phyloP scores from a whole-genome alignment of 805 yeast species.

The Jamesozyma piceae region DNA sequence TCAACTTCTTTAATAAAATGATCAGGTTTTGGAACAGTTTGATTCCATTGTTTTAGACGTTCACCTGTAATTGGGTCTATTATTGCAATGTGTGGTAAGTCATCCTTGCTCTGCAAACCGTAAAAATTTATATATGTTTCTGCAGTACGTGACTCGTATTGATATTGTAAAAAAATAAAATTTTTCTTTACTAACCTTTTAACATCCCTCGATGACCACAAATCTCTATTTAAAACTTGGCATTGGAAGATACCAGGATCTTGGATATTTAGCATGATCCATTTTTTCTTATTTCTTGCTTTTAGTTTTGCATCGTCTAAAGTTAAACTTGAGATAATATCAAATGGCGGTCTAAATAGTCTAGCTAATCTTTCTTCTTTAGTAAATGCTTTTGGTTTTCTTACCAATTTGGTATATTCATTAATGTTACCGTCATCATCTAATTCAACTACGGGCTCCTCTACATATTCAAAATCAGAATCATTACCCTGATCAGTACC shows the following conservation, averaged over 20 bases:
- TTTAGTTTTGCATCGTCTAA: conserved; percentile 63
- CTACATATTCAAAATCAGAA: conserved; percentile 27
- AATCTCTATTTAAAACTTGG: conserved; percentile 84
- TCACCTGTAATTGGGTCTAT: conserved; percentile 96
- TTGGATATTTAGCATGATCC: conserved; percentile 86
- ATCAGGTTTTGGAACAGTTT: conserved; percentile 47
- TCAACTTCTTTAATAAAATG: conserved; percentile 60
- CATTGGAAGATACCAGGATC: conserved; percentile 78
- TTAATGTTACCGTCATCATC: conserved; percentile 32
- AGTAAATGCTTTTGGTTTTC: conserved; percentile 18
- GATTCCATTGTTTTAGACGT: conserved; percentile 67
- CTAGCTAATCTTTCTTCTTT: conserved; percentile 56
- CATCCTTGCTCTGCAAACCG: conserved; percentile 40
- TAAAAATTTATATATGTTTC: conserved; percentile 62
- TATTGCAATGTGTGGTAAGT: conserved; percentile 81
- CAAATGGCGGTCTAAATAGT: conserved; percentile 90
- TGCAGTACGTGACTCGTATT: conserved; percentile 68
- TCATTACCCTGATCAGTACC: conserved; percentile 25
- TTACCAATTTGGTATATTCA: conserved; percentile 25
- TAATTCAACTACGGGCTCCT: conserved; percentile 26
- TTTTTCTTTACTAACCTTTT: conserved; percentile 55
- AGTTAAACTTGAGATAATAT: conserved; percentile 57
- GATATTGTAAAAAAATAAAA: conserved; percentile 81
- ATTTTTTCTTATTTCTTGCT: conserved; percentile 53
- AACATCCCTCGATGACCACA: conserved; percentile 68